Evolutionary conservation across 1,139 yeast genomes (phyloP).

Genomic region (Diutina mesorugosa): DNA sequence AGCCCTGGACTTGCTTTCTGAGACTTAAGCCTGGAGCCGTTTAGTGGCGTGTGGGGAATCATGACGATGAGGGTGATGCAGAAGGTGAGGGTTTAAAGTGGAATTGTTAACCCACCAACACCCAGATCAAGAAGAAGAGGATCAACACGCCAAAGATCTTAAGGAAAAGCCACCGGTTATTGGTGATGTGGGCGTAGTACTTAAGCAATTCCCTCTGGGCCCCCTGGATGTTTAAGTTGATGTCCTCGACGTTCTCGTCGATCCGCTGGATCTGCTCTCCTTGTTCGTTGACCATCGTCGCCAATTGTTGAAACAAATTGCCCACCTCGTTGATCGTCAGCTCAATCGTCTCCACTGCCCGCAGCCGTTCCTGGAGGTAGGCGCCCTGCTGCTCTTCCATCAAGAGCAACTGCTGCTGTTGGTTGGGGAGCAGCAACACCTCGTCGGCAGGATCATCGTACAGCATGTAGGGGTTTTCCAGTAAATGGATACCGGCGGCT

Average conservation of each 20-base stretch:
- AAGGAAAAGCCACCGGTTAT: constrained; percentile 84
- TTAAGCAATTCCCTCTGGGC: constrained; percentile 91
- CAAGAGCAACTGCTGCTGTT: constrained; percentile 60
- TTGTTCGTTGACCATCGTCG: constrained; percentile 96
- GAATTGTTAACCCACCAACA: constrained; percentile 41
- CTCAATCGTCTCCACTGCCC: constrained; percentile 93
- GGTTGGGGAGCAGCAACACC: constrained; percentile 52
- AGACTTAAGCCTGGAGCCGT: not conserved
- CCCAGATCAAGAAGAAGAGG: constrained; percentile 68
- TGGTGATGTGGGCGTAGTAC: constrained; percentile 78
- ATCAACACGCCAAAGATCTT: constrained; percentile 83
- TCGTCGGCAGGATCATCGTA: constrained; percentile 22
- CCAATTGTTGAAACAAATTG: constrained; percentile 82
- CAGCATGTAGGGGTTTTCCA: constrained; percentile 31
- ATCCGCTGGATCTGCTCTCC: constrained; percentile 93
- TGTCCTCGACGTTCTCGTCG: constrained; percentile 91
- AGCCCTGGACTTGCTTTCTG: not conserved
- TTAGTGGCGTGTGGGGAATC: not conserved
- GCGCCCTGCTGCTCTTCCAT: constrained; percentile 57
- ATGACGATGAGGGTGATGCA: not conserved
- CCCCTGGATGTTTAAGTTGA: constrained; percentile 75
- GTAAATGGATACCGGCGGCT: constrained; percentile 9
- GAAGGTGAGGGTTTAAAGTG: not conserved
- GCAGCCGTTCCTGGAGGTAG: constrained; percentile 71
- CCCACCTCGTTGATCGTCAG: constrained; percentile 95